These are phyloP conservation scores for Cystobasidium onofrii DNA, from an alignment of 768 basidiomycete genomes.

Conservation along the genomic window DNA sequence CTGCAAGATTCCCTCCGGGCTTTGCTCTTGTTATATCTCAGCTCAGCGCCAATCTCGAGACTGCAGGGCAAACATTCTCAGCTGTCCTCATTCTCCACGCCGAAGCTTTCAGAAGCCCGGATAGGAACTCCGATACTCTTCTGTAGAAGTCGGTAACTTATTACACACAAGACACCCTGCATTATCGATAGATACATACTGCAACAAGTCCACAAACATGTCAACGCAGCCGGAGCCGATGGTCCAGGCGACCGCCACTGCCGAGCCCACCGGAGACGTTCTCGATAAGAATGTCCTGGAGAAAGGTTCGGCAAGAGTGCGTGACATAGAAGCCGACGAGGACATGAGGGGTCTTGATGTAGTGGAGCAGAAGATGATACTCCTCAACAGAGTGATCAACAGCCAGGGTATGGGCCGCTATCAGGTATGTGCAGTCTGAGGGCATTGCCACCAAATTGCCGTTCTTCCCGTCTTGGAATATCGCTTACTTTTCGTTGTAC, in stretches of 20 bases:
- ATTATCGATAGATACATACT: too few species aligned
- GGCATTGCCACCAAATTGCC: not conserved
- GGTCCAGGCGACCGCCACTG: not conserved
- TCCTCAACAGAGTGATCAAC: constrained; percentile 20
- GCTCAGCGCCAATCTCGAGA: too few species aligned
- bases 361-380: constrained; percentile 12
- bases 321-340: not conserved
- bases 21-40: too few species aligned
- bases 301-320: not conserved
- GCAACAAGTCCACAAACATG: not conserved
- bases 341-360: not conserved
- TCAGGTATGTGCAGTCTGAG: constrained; percentile 11
- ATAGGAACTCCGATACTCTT: too few species aligned
- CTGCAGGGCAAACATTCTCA: too few species aligned
- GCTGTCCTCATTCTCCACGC: too few species aligned
- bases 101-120: too few species aligned
- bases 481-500: not conserved
- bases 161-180: too few species aligned
- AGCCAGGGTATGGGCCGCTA: constrained; percentile 43
- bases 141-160: too few species aligned
- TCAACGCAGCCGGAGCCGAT: constrained; percentile 1
- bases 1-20: too few species aligned
- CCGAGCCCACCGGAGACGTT: not conserved
- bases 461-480: not conserved
- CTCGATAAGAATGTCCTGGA: not conserved